Conservation (phyloP, 2,329 filamentous ascomycete genomes). For the Reticulascus tulasneorum region DNA sequence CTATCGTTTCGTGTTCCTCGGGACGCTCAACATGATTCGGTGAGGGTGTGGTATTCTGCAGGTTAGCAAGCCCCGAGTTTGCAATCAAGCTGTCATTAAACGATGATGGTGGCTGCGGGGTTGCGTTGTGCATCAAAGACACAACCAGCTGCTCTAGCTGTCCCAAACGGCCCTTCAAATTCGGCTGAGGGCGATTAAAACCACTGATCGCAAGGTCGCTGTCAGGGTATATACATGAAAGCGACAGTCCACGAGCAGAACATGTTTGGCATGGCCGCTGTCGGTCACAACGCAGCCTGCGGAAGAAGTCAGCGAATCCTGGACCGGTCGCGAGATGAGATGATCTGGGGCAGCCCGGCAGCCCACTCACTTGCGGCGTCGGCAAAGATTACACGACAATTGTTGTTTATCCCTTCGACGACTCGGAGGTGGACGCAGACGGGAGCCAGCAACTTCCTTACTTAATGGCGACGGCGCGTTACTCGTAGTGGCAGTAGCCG, state of each 20-base stretch:
- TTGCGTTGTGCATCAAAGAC: constrained; percentile 17
- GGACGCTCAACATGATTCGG: background rate
- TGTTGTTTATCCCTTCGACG: constrained; percentile 28
- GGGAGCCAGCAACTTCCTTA: too few species aligned
- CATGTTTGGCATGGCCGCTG: constrained; percentile 19
- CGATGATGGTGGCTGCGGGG: too few species aligned
- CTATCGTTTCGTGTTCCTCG: background rate
- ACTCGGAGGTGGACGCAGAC: constrained; percentile 6
- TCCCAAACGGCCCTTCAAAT: constrained; percentile 19
- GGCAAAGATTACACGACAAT: constrained; percentile 29
- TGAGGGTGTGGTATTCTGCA: too few species aligned
- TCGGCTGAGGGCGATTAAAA: background rate
- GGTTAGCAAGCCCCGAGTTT: too few species aligned
- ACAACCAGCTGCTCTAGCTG: constrained; percentile 26
- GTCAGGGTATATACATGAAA: constrained; percentile 17
- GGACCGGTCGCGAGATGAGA: too few species aligned
- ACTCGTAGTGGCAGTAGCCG: too few species aligned
- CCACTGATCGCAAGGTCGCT: background rate
- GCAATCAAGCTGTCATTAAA: too few species aligned
- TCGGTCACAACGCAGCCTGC: constrained; percentile 21
- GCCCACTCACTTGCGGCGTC: constrained; percentile 27
- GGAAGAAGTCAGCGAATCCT: too few species aligned
- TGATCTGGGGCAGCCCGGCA: too few species aligned
- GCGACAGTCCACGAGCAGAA: constrained; percentile 12
- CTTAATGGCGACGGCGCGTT: too few species aligned